Conservation (phyloP, 1,139 yeast species). For the Geotrichum candidum region DNA sequence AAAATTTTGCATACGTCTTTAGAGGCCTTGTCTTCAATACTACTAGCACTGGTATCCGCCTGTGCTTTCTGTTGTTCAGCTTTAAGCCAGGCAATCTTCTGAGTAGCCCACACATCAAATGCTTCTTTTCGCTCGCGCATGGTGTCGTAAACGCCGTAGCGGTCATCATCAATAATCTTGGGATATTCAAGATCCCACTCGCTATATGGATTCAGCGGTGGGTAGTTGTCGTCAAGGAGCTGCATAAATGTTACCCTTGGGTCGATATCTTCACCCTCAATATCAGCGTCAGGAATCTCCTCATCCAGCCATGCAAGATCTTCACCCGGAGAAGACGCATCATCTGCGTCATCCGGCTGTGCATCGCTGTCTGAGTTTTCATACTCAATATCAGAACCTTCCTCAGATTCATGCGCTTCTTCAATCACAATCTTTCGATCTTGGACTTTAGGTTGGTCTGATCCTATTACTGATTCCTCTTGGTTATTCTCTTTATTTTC, state of each 20-base stretch:
- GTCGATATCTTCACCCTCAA: constrained; percentile 18
- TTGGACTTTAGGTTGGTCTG: neutral
- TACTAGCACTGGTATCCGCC: neutral
- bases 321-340: constrained; percentile 14
- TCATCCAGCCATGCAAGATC: constrained; percentile 18
- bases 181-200: constrained; percentile 46
- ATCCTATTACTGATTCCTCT: constrained; percentile 6
- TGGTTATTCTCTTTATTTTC: constrained; percentile 4
- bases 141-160: constrained; percentile 37
- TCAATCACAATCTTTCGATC: constrained; percentile 10
- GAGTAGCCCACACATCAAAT: constrained; percentile 42
- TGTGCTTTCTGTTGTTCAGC: constrained; percentile 11
- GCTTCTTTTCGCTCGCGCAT: constrained; percentile 35
- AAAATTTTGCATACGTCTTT: constrained; percentile 7
- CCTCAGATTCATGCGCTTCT: constrained; percentile 15
- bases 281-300: constrained; percentile 18
- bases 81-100: constrained; percentile 18
- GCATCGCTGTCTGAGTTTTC: constrained; percentile 19
- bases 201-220: constrained; percentile 38
- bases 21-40: neutral
- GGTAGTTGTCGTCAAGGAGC: constrained; percentile 3
- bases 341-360: constrained; percentile 16
- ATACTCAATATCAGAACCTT: constrained; percentile 19
- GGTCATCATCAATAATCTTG: constrained; percentile 38
- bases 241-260: constrained; percentile 11